A percentile compares a stretch with the other conserved stretches of the same genome.
Conservation (phyloP, 768 basidiomycete species). For the Sarcomyxa edulis region DNA sequence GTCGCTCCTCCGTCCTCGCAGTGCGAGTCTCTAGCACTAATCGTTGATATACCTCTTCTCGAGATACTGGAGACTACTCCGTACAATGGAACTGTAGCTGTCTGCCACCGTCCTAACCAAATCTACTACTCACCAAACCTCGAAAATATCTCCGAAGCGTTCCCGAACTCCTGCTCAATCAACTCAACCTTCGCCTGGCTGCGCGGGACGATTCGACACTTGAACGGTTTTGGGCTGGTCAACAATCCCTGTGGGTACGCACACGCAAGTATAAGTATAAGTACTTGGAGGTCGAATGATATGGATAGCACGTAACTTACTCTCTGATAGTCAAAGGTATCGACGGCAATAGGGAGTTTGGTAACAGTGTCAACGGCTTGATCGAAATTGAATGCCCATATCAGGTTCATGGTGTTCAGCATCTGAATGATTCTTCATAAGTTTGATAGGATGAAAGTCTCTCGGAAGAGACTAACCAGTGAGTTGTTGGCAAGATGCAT, state of each 20-base stretch:
- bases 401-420: conserved; percentile 20
- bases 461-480: conserved; percentile 8
- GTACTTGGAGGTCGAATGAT: not conserved
- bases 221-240: conserved; percentile 12
- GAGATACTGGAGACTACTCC: too few species aligned
- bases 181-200: conserved; percentile 8
- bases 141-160: conserved; percentile 9
- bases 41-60: too few species aligned
- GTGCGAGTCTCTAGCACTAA: too few species aligned
- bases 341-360: conserved; percentile 7
- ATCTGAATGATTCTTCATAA: conserved; percentile 7
- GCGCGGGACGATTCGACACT: conserved; percentile 16
- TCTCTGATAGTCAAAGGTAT: conserved; percentile 11
- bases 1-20: too few species aligned
- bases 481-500: conserved; percentile 13
- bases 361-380: conserved; percentile 1
- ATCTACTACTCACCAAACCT: too few species aligned
- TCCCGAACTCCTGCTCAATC: conserved; percentile 10
- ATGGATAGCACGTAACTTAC: conserved; percentile 2
- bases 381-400: conserved; percentile 28
- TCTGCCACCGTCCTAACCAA: too few species aligned
- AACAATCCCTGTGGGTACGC: conserved; percentile 15
- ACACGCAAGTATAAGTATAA: too few species aligned
- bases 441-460: not conserved
- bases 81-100: too few species aligned